phyloP scores from a whole-genome alignment of 306 rosid genomes.

The Dalbergia cultrata region DNA sequence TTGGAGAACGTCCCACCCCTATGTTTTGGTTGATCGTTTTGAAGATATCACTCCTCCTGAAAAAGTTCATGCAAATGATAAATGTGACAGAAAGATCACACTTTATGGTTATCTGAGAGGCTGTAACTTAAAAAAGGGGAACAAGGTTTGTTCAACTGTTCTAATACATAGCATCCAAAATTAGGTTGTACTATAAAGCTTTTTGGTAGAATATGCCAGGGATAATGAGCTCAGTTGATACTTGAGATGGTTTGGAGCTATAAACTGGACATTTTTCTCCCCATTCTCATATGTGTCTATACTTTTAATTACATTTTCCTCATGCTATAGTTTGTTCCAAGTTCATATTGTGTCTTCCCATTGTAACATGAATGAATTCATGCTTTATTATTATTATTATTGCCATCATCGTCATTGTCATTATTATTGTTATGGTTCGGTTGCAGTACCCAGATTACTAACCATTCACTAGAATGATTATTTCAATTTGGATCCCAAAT shows the following conservation, averaged over 20 bases:
- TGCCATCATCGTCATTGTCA: no score
- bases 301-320: neutral
- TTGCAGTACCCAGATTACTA: neutral
- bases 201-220: conserved; percentile 26
- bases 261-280: conserved; percentile 9
- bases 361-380: neutral
- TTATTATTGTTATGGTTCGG: neutral
- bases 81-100: conserved; percentile 87
- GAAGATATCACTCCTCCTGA: conserved; percentile 96
- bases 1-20: conserved; percentile 92
- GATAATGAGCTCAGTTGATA: conserved; percentile 2
- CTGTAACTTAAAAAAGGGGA: conserved; percentile 83
- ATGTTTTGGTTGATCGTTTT: conserved; percentile 89
- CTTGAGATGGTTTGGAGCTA: conserved; percentile 30
- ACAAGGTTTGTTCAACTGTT: conserved; percentile 67
- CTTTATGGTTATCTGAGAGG: conserved; percentile 96
- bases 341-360: conserved; percentile 1
- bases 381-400: neutral
- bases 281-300: neutral
- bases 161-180: neutral
- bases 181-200: neutral
- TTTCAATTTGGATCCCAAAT: neutral
- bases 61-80: conserved; percentile 67
- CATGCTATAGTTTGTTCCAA: neutral
- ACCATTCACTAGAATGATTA: neutral